Conservation (phyloP, 768 basidiomycete genomes). For the Serendipita vermifera region DNA sequence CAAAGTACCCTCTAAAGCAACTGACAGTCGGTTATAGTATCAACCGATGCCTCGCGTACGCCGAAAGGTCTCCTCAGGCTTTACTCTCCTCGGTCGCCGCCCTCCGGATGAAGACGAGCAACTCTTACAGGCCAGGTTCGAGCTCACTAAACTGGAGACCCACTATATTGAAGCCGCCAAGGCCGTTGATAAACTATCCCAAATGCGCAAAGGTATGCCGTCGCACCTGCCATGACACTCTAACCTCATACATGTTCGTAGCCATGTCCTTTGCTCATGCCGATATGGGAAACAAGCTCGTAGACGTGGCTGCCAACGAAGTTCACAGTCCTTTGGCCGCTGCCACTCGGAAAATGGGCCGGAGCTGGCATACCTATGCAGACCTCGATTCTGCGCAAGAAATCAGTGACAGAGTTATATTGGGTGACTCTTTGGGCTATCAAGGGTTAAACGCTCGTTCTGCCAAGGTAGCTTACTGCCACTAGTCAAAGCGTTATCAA, state of each 20-base stretch:
- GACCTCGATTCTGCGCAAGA: slow-evolving; percentile 86
- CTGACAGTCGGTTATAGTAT: slow-evolving; percentile 28
- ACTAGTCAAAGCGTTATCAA: background rate
- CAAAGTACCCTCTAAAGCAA: background rate
- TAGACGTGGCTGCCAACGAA: slow-evolving; percentile 82
- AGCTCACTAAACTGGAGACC: slow-evolving; percentile 81
- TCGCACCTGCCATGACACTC: slow-evolving; percentile 1
- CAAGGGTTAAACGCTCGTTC: slow-evolving; percentile 95
- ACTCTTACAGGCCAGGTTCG: slow-evolving; percentile 76
- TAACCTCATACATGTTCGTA: no score
- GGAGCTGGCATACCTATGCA: slow-evolving; percentile 74
- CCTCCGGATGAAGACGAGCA: slow-evolving; percentile 94
- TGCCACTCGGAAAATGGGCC: slow-evolving; percentile 74
- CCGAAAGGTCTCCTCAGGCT: slow-evolving; percentile 60
- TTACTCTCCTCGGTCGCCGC: slow-evolving; percentile 60
- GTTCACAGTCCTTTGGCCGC: slow-evolving; percentile 71
- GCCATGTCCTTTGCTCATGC: slow-evolving; percentile 65
- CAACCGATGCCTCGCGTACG: slow-evolving; percentile 68
- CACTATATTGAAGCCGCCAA: slow-evolving; percentile 90
- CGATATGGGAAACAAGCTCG: slow-evolving; percentile 87
- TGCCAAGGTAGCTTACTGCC: slow-evolving; percentile 43
- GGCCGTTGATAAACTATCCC: slow-evolving; percentile 74
- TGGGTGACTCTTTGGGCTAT: slow-evolving; percentile 94
- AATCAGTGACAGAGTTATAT: slow-evolving; percentile 85
- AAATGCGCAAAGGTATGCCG: slow-evolving; percentile 57